phyloP scores from a whole-genome alignment of 257 asterid species.

The Ilex aquifolium region DNA sequence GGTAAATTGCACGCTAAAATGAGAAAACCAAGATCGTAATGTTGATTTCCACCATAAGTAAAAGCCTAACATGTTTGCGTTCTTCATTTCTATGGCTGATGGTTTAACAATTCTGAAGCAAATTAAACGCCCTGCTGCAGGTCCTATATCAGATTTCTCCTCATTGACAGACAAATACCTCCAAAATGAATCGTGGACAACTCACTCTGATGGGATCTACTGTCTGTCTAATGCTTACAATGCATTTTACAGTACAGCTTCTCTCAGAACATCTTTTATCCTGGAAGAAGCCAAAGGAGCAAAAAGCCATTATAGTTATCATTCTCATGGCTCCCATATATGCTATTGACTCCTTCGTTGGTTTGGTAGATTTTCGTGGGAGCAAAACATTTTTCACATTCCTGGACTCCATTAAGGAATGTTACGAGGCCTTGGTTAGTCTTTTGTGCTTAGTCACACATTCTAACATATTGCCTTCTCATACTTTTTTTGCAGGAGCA shows the following conservation, averaged over 20 bases:
- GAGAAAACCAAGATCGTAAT: slow-evolving; percentile 64
- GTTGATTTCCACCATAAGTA: slow-evolving; percentile 4
- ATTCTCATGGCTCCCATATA: slow-evolving; percentile 91
- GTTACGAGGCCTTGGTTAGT: slow-evolving; percentile 92
- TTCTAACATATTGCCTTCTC: no score
- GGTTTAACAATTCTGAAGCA: no score
- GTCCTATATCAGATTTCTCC: not conserved
- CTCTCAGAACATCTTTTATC: slow-evolving; percentile 60
- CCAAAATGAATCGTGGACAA: slow-evolving; percentile 57
- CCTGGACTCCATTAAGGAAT: slow-evolving; percentile 91
- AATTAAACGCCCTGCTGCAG: no score
- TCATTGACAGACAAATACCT: slow-evolving; percentile 15
- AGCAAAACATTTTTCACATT: slow-evolving; percentile 82
- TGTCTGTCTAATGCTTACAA: slow-evolving; percentile 65
- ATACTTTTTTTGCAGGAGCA: not conserved
- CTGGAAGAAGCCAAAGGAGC: slow-evolving; percentile 99
- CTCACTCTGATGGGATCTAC: slow-evolving; percentile 66
- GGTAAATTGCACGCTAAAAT: slow-evolving; percentile 23
- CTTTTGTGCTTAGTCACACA: not conserved
- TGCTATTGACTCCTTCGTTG: slow-evolving; percentile 74
- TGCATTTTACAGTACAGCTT: slow-evolving; percentile 77
- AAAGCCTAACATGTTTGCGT: no score
- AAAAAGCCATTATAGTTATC: slow-evolving; percentile 74
- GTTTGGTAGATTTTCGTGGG: slow-evolving; percentile 81
- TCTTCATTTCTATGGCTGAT: no score